Evolutionary conservation across 2,329 filamentous ascomycete species (phyloP), one percentile per base, ranked within the genome.

Genomic region (Colletotrichum viniferum): DNA sequence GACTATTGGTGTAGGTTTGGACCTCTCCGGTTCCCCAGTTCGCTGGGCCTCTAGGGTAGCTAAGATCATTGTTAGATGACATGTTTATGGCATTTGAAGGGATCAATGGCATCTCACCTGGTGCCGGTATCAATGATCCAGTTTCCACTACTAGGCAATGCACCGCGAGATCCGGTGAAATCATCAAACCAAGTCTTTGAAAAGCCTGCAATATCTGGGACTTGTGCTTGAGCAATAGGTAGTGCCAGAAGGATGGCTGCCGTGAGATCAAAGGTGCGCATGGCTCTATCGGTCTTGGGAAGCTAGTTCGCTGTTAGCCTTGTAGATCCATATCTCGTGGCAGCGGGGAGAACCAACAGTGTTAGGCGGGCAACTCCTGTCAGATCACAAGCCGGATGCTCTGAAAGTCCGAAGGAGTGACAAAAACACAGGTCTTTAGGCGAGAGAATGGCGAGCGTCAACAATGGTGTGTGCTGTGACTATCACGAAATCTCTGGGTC

Each of bases 21-120:
- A 86, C 80, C 79, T 90, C 88, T 68, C 84, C 83, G 2, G 88
- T 90, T 56, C 83, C 88, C 87, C 88, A 90, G 74, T 86, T 82
- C 4, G 80, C 69, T 0, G 87, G 80, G 1, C 88, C 87, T 30
- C 85, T 85, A 2, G 86, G 82, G 76, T 90, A 90, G 21, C 67
- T 66, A 36, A 16, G 7, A 6, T 14, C 16, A 24, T 18, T 55
- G n/a, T 58, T 36, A 58, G 24, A 10, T 9, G 2, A 28, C 38
- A n/a, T 16, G 9, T 16, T 18, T 38, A n/a, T 36, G 10, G 4
- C 9, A 28, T 24, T 38, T n/a, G 14, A 13, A 12, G 16, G n/a
- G 38, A n/a, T n/a, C 14, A 16, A 14, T 7, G 28, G 18, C 21
- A 26, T 26, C 34, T 58, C 24, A 69, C 66, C 66, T 69, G 18